Evolutionary conservation across 257 asterid species (phyloP), one percentile per base, ranked within the genome.

Genomic region (Craterostigma plantagineum): DNA sequence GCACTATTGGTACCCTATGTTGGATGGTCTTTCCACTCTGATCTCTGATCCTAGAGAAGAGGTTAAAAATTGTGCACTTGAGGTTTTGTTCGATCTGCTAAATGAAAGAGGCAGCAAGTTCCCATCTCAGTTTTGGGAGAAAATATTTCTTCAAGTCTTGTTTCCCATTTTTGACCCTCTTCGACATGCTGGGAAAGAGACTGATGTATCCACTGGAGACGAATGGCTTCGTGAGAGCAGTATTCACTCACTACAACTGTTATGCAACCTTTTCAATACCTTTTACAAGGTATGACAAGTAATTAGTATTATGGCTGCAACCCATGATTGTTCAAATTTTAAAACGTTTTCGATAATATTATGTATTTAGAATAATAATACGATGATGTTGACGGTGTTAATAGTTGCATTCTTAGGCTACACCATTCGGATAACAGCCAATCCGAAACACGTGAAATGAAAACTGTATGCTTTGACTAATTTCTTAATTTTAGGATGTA

Each of bases 1-100:
- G 68, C 94, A 90, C 62, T 90, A 79, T 68, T 90, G 99, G 99
- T 90, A 83, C 64, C 99, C 99, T 15, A 90, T 90, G 99, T 68
- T 90, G 61, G 96, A 93, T 63, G 99, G 99, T 66, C 90, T 90
- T 42, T 90, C 99, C 46, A 95, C 77, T 55, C 77, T 90, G 57
- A 90, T 95, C 48, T 83, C 96, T 56, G 99, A 90, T 67, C 83
- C 99, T 13, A 80, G 99, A 62, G 57, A 69, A 42, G 99, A 90
- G 70, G 94, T 90, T 66, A 64, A 94, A 55, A 83, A 74, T 65
- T 90, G 99, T 57, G 96, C 99, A 35, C 96, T 83, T 36, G 99
- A 90, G 73, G 99, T 90, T 64, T 60, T 90, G 71, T 90, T 90
- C 58, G 99, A 90, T 71, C 63, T 90, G 78, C 76, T 90, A 66